These are phyloP conservation scores for Trichoderma atroviride DNA, from an alignment of 2,329 filamentous ascomycete genomes.

Conservation along the genomic window DNA sequence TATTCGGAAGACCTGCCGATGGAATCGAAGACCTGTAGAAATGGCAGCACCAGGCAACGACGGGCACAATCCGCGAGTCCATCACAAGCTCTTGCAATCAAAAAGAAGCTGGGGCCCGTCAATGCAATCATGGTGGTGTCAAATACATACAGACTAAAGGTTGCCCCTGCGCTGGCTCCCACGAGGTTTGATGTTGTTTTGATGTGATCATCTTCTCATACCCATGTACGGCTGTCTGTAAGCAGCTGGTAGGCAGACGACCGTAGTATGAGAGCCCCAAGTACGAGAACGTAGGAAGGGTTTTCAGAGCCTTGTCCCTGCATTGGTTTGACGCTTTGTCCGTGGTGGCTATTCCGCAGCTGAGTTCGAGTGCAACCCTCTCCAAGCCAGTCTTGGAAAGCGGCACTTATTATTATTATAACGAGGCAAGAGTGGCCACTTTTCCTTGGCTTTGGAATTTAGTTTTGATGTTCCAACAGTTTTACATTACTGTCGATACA, in stretches of 20 bases:
- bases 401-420: background rate
- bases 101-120: background rate
- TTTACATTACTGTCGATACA: background rate
- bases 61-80: background rate
- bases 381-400: background rate
- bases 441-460: background rate
- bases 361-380: background rate
- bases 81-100: background rate
- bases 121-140: background rate
- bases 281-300: background rate
- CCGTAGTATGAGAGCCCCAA: background rate
- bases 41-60: background rate
- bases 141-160: background rate
- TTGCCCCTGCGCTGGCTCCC: background rate
- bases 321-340: background rate
- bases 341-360: background rate
- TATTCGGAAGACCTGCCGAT: background rate
- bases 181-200: background rate
- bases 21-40: background rate
- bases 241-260: background rate
- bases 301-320: background rate
- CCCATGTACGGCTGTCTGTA: background rate
- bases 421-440: background rate
- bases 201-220: background rate
- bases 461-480: background rate